These are phyloP conservation scores for Geoglossum cookeanum DNA, from an alignment of 2,329 filamentous ascomycete genomes.

Conservation along the genomic window DNA sequence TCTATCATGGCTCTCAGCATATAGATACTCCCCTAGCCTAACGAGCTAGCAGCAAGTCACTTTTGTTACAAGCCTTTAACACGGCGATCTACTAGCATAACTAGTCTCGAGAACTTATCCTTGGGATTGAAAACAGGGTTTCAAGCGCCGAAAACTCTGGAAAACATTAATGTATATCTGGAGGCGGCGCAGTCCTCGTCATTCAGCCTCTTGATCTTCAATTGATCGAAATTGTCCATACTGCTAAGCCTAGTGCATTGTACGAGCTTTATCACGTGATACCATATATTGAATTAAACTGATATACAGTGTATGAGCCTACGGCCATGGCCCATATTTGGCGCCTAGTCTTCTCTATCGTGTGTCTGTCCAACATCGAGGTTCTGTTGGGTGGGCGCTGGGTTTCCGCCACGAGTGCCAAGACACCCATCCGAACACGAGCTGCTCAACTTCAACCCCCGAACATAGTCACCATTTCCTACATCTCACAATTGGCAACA, in stretches of 20 bases:
- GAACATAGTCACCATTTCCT: not conserved
- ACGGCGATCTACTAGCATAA: not conserved
- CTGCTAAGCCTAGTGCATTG: no score
- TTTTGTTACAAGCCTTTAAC: not conserved
- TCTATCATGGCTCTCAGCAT: constrained; percentile 88
- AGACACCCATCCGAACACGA: not conserved
- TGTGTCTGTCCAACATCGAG: no score
- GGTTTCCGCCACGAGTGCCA: not conserved
- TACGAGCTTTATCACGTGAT: no score
- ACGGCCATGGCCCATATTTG: no score
- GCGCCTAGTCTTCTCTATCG: no score
- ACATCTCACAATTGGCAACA: constrained; percentile 19
- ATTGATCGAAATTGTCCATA: not conserved
- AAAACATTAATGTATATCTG: not conserved
- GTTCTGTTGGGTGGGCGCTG: no score
- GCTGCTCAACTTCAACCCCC: not conserved
- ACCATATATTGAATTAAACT: no score
- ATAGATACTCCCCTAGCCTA: constrained; percentile 16
- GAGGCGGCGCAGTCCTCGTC: not conserved
- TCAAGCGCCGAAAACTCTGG: not conserved
- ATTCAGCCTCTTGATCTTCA: not conserved
- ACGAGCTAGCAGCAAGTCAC: constrained; percentile 15
- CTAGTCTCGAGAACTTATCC: not conserved
- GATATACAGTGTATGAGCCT: no score
- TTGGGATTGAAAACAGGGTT: not conserved